These are phyloP conservation scores for Neodidymelliopsis sp. DNA, from an alignment of 2,329 filamentous ascomycete species.

Conservation along the genomic window DNA sequence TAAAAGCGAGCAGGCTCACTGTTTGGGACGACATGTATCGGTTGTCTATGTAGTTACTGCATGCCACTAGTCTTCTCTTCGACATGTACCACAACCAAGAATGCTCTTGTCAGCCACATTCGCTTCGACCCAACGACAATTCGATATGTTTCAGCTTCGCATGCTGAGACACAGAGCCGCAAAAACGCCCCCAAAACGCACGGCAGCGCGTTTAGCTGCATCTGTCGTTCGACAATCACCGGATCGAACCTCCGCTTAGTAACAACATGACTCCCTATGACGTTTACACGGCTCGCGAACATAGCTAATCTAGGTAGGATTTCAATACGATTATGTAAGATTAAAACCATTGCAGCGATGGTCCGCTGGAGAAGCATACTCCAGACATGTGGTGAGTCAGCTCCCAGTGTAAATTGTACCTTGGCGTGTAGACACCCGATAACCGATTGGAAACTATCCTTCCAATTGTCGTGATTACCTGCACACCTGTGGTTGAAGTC, in stretches of 20 bases:
- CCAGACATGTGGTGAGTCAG: too few species aligned
- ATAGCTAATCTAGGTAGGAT: too few species aligned
- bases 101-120: not conserved
- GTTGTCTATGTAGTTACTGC: not conserved
- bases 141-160: slow-evolving; percentile 7
- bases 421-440: too few species aligned
- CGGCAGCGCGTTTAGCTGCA: slow-evolving; percentile 4
- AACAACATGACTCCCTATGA: not conserved
- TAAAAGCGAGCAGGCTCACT: not conserved
- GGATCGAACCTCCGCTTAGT: not conserved
- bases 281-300: too few species aligned
- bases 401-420: too few species aligned
- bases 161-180: not conserved
- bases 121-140: not conserved
- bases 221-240: not conserved
- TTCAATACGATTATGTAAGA: too few species aligned
- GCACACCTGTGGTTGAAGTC: too few species aligned
- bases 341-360: too few species aligned
- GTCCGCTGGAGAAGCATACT: too few species aligned
- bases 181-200: not conserved
- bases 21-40: not conserved
- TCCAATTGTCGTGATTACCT: too few species aligned
- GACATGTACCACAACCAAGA: not conserved
- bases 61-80: not conserved
- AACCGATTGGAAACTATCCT: too few species aligned